These are phyloP conservation scores for Quercus mongolica DNA, from an alignment of 306 rosid genomes.

Conservation along the genomic window DNA sequence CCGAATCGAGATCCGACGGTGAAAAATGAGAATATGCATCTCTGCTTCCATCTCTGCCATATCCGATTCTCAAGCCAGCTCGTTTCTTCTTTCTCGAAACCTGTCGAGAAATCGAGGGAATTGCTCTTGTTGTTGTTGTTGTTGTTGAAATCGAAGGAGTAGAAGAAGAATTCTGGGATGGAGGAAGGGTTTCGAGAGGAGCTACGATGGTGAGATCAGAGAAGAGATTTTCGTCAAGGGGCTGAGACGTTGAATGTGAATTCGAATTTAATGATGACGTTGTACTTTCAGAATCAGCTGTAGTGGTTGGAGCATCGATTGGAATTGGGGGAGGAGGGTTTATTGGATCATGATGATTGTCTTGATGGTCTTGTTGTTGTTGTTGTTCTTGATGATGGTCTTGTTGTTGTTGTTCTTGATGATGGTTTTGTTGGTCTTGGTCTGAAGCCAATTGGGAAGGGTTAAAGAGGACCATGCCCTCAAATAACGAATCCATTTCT, in stretches of 20 bases:
- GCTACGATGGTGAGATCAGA: constrained; percentile 64
- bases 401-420: not conserved
- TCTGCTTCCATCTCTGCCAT: constrained; percentile 33
- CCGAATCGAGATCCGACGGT: not conserved
- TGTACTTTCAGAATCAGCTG: not conserved
- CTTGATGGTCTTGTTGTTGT: constrained; percentile 12
- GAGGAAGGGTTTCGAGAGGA: constrained; percentile 29
- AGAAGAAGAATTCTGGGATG: not conserved
- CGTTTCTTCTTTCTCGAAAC: constrained; percentile 57
- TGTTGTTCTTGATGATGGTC: not conserved
- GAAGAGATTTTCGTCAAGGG: constrained; percentile 83
- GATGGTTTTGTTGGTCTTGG: not conserved
- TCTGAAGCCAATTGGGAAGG: constrained; percentile 33
- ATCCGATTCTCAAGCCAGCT: constrained; percentile 67
- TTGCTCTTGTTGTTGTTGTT: not conserved
- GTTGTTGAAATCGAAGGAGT: constrained; percentile 4
- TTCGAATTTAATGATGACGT: not conserved
- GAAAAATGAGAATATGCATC: constrained; percentile 9
- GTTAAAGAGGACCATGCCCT: constrained; percentile 70
- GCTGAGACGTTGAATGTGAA: constrained; percentile 33
- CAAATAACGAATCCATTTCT: constrained; percentile 73
- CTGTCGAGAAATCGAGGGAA: constrained; percentile 21
- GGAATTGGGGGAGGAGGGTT: not conserved
- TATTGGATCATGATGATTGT: not conserved
- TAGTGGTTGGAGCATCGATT: constrained; percentile 11